Evolutionary conservation across 176 grass and related monocot genomes (phyloP).

Genomic region (Bromus sterilis): DNA sequence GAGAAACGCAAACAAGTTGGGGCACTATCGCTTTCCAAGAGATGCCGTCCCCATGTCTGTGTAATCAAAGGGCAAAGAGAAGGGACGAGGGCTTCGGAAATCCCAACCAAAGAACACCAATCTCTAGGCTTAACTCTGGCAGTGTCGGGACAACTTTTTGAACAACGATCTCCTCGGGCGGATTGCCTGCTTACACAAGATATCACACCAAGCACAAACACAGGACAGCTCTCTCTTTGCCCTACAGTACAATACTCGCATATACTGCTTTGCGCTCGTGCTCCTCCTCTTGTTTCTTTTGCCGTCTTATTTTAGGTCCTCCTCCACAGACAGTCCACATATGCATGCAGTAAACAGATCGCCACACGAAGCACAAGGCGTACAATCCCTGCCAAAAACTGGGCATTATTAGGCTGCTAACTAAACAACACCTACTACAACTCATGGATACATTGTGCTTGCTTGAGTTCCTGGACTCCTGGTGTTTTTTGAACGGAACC

Average conservation of each 20-base stretch:
- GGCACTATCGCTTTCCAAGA: conserved; percentile 65
- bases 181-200: conserved; percentile 31
- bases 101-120: conserved; percentile 58
- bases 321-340: not conserved
- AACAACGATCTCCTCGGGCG: conserved; percentile 57
- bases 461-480: not conserved
- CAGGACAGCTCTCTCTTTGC: not conserved
- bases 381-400: conserved; percentile 14
- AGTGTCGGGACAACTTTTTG: conserved; percentile 75
- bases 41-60: conserved; percentile 29
- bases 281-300: conserved; percentile 24
- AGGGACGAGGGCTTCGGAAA: not conserved
- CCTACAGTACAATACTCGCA: not conserved
- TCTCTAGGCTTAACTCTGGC: conserved; percentile 82
- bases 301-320: conserved; percentile 30
- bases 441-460: conserved; percentile 18
- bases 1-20: conserved; percentile 15
- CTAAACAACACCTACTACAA: not conserved
- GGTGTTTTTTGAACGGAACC: not conserved
- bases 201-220: conserved; percentile 12
- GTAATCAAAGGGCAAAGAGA: conserved; percentile 25
- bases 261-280: conserved; percentile 13
- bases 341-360: not conserved
- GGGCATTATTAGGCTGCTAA: not conserved
- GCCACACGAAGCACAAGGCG: conserved; percentile 31